Percentiles rank a stretch among this genome's conserved stretches.
These are phyloP conservation scores for Raphanus sativus DNA, from an alignment of 345 rosid species.

Conservation along the genomic window DNA sequence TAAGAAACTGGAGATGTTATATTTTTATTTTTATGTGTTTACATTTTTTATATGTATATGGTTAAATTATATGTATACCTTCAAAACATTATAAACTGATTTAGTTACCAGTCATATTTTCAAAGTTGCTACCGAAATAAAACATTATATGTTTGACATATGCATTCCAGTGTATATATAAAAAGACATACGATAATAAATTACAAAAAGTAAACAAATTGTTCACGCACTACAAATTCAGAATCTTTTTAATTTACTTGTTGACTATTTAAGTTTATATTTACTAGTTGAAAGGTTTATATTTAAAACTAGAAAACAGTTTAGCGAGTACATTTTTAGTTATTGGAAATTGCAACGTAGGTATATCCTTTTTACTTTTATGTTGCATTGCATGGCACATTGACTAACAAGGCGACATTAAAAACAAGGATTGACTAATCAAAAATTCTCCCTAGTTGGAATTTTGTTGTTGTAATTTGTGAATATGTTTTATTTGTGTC, in stretches of 20 bases:
- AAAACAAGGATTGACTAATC: neutral
- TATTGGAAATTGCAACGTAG: neutral
- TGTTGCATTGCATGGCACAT: neutral
- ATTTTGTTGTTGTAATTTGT: neutral
- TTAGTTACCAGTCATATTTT: neutral
- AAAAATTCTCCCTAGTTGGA: neutral
- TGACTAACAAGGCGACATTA: neutral
- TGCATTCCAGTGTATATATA: neutral
- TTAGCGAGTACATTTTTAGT: neutral
- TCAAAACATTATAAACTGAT: neutral
- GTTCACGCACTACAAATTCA: neutral
- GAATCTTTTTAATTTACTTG: neutral
- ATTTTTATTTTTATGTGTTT: neutral
- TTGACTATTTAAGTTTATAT: neutral
- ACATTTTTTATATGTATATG: neutral
- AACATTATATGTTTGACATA: neutral
- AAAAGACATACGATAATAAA: neutral
- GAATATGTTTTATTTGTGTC: neutral
- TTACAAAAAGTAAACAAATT: neutral
- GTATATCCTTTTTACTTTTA: neutral
- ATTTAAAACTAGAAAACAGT: neutral
- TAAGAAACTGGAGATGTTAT: neutral
- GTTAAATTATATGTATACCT: neutral
- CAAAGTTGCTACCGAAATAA: neutral
- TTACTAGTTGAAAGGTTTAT: neutral